phyloP scores from a whole-genome alignment of 2,329 filamentous ascomycete species.

The Penicillium sp. region DNA sequence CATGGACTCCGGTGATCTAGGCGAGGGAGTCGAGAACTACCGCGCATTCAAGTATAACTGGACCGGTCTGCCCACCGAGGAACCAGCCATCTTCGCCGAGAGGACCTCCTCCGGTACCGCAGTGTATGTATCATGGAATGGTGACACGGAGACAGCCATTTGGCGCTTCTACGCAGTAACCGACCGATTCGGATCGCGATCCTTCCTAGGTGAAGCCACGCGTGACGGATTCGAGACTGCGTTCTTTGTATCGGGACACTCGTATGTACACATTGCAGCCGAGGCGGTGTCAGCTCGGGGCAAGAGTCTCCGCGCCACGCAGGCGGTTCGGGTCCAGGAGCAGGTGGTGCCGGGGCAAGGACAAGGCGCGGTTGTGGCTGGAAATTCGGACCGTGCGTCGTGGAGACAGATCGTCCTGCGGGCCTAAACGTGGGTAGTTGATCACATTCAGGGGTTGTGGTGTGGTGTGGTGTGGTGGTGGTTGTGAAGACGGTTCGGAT shows the following conservation, averaged over 20 bases:
- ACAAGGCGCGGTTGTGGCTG: neutral
- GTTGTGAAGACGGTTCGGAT: neutral
- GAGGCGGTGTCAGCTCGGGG: conserved; percentile 39
- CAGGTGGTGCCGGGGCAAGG: conserved; percentile 22
- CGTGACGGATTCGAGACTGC: conserved; percentile 38
- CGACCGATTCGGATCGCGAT: conserved; percentile 28
- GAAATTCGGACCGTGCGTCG: neutral
- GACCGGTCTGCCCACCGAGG: conserved; percentile 42
- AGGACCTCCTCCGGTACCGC: conserved; percentile 35
- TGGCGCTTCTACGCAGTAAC: conserved; percentile 57
- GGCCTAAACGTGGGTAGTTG: conserved; percentile 1
- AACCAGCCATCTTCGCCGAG: conserved; percentile 43
- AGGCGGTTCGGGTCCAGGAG: conserved; percentile 23
- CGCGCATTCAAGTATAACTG: conserved; percentile 46
- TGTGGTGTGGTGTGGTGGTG: neutral
- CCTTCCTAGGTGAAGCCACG: conserved; percentile 31
- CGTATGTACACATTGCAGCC: conserved; percentile 45
- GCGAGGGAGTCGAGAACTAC: conserved; percentile 44
- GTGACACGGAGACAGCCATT: conserved; percentile 50
- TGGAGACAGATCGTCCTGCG: conserved; percentile 18
- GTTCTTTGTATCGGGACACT: conserved; percentile 23
- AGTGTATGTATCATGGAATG: conserved; percentile 62
- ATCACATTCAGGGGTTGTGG: neutral
- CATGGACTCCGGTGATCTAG: conserved; percentile 49
- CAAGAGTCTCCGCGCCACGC: conserved; percentile 31